These are phyloP conservation scores for Pseudogymnoascus sp. DNA, from an alignment of 2,329 filamentous ascomycete species.

Conservation along the genomic window DNA sequence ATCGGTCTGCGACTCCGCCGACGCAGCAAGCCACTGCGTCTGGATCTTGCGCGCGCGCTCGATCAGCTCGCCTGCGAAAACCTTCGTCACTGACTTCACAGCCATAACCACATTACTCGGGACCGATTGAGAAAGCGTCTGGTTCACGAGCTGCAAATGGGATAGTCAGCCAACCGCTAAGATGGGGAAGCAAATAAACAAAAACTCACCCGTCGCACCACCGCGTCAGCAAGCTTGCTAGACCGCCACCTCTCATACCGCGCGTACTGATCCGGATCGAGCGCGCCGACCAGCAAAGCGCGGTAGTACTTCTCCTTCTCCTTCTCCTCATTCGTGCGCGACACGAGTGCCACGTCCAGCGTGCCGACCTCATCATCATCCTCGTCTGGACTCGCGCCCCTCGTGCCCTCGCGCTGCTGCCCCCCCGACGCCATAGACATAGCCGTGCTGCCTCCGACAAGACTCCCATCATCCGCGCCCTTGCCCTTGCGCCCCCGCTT, in stretches of 20 bases:
- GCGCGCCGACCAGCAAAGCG: slow-evolving; percentile 55
- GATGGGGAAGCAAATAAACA: neutral
- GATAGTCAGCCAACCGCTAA: neutral
- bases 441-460: slow-evolving; percentile 27
- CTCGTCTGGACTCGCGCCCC: slow-evolving; percentile 33
- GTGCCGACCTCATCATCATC: slow-evolving; percentile 35
- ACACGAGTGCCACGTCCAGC: slow-evolving; percentile 50
- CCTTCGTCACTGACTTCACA: slow-evolving; percentile 69
- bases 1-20: slow-evolving; percentile 50
- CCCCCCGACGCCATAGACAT: slow-evolving; percentile 34
- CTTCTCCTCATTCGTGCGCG: slow-evolving; percentile 60
- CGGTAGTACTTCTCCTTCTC: slow-evolving; percentile 51
- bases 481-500: slow-evolving; percentile 58
- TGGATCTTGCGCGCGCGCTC: slow-evolving; percentile 65
- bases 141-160: slow-evolving; percentile 53
- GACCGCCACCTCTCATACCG: slow-evolving; percentile 66
- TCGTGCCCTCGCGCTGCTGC: slow-evolving; percentile 38
- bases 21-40: slow-evolving; percentile 57
- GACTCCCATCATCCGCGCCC: slow-evolving; percentile 39
- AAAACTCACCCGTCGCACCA: slow-evolving; percentile 55
- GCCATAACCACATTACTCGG: slow-evolving; percentile 65
- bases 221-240: slow-evolving; percentile 59
- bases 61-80: slow-evolving; percentile 70
- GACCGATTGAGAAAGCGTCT: slow-evolving; percentile 72
- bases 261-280: slow-evolving; percentile 59